phyloP scores from a whole-genome alignment of 352 stramenopile genomes.

The Globisporangium solare region DNA sequence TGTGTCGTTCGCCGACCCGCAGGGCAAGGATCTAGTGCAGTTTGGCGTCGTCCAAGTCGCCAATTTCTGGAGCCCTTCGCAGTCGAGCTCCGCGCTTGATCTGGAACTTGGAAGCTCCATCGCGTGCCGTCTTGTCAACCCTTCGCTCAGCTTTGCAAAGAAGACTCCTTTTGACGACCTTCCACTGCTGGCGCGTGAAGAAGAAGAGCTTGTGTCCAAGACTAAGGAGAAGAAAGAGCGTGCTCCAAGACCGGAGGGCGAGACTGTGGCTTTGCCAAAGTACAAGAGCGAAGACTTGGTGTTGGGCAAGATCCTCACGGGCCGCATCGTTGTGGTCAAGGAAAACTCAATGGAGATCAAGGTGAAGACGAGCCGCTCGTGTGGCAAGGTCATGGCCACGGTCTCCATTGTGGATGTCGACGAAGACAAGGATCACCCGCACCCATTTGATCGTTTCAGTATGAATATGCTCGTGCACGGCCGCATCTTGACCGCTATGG shows the following conservation, averaged over 20 bases:
- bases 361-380: slow-evolving; percentile 65
- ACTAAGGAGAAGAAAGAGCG: slow-evolving; percentile 24
- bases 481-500: slow-evolving; percentile 56
- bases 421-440: slow-evolving; percentile 32
- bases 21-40: slow-evolving; percentile 22
- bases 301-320: slow-evolving; percentile 64
- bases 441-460: slow-evolving; percentile 80
- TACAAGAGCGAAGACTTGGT: slow-evolving; percentile 56
- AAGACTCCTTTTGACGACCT: slow-evolving; percentile 77
- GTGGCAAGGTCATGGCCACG: slow-evolving; percentile 66
- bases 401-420: slow-evolving; percentile 87
- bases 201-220: slow-evolving; percentile 44
- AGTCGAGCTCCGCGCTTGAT: slow-evolving; percentile 40
- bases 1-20: slow-evolving; percentile 49
- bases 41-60: slow-evolving; percentile 68
- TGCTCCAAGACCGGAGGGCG: slow-evolving; percentile 19
- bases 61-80: slow-evolving; percentile 75
- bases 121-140: slow-evolving; percentile 37
- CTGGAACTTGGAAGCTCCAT: slow-evolving; percentile 46
- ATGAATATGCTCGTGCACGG: slow-evolving; percentile 68
- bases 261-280: slow-evolving; percentile 51
- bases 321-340: slow-evolving; percentile 70
- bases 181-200: slow-evolving; percentile 51
- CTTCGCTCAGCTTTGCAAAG: slow-evolving; percentile 32
- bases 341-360: slow-evolving; percentile 83